Evolutionary conservation across 1,139 yeast species (phyloP), one percentile per base, ranked within the genome.

Genomic region (Nakaseomyces sp.): DNA sequence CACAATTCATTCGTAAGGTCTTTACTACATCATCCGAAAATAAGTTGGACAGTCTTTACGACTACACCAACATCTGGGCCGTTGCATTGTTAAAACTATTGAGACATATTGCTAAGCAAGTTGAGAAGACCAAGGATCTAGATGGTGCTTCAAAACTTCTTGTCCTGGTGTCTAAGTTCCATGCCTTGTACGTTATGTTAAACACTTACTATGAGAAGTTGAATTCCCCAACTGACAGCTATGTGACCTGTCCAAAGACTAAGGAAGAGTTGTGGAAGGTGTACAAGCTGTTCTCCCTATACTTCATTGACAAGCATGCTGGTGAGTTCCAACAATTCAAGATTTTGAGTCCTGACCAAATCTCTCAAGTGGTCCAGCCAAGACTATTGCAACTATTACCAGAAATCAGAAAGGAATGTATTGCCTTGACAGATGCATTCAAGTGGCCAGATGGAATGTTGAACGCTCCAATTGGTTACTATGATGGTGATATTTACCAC

Each of bases 361-460:
- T 76, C 50, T 68, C 74, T 26, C 62, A 65, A 46, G 63, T 74
- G 50, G 47, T 61, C 15, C 74, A 74, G 53, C 68, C 73, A 32
- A 66, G 66, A 45, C 63, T 75, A 48, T 72, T 73, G 44, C 63
- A 63, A 37, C 58, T 79, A 47, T 66, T 78, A 51, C 58, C 65
- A 16, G 70, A 67, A 36, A 56, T 81, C 45, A 76, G 96, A 64
- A 79, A 79, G 40, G 81, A 83, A 57, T 83, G 81, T 46, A 77
- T 87, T 61, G 85, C 86, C 16, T 72, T 85, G 55, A 84, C 95
- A n/a, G 97, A 89, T 66, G 76, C 95, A 5, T 89, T 89, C 74
- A 81, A 82, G 68, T 74, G 83, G 59, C 77, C 89, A 30, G 96
- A 89, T 66, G 84, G 77, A 69, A 76, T 83, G 67, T 74, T 89